These are phyloP conservation scores for Spathaspora gorwiae DNA, from an alignment of 805 yeast genomes.

Conservation along the genomic window DNA sequence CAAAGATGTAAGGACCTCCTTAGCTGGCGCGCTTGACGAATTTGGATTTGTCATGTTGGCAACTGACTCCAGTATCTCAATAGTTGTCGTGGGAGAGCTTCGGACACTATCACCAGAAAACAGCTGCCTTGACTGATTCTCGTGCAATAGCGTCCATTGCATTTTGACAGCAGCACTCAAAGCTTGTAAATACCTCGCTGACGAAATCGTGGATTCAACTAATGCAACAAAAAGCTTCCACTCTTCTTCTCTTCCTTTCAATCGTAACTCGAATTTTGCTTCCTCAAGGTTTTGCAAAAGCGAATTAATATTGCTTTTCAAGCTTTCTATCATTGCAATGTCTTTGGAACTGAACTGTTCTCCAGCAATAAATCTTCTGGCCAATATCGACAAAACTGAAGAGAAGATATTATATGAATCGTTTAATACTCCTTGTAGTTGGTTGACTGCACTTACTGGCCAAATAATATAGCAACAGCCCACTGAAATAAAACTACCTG, in stretches of 20 bases:
- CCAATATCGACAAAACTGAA: conserved; percentile 38
- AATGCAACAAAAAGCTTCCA: conserved; percentile 41
- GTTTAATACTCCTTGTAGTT: conserved; percentile 44
- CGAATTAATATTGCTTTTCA: conserved; percentile 36
- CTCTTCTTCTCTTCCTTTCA: conserved; percentile 54
- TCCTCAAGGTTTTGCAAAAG: conserved; percentile 48
- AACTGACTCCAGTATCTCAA: conserved; percentile 21
- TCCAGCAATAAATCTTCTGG: conserved; percentile 48
- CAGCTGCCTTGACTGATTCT: conserved; percentile 1
- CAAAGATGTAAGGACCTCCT: conserved; percentile 21
- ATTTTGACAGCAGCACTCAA: conserved; percentile 64
- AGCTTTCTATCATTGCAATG: conserved; percentile 26
- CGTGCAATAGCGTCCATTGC: conserved; percentile 52
- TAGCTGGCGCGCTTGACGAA: conserved; percentile 12
- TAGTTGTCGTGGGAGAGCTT: conserved; percentile 10
- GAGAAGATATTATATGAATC: conserved; percentile 52
- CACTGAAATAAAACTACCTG: conserved; percentile 61
- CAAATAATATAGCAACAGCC: conserved; percentile 56
- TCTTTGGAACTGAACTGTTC: conserved; percentile 41
- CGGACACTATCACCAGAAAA: neutral
- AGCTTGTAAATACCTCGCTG: conserved; percentile 61
- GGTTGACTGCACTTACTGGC: conserved; percentile 54
- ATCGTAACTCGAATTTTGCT: conserved; percentile 54
- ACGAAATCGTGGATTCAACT: conserved; percentile 47
- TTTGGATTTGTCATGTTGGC: conserved; percentile 25